Percentiles rank a stretch among this genome's conserved stretches.
Evolutionary conservation across 2,329 filamentous ascomycete species (phyloP).

Genomic region (Didymella segeticola): DNA sequence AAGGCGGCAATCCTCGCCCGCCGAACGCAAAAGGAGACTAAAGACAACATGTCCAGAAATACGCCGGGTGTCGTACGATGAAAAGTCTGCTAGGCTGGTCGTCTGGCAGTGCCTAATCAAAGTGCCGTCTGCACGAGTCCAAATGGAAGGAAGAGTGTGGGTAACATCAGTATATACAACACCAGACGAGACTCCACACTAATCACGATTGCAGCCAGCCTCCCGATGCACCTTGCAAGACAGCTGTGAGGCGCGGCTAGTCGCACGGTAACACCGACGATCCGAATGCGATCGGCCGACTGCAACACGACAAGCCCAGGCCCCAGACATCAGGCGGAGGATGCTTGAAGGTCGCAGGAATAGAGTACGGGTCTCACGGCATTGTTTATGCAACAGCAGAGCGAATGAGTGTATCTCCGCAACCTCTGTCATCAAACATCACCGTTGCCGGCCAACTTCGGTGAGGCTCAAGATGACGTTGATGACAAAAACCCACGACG

Average conservation of each 20-base stretch:
- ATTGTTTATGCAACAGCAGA: not conserved
- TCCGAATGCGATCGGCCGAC: conserved; percentile 16
- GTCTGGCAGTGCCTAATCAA: conserved; percentile 4
- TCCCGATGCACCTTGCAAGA: conserved; percentile 14
- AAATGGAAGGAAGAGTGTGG: conserved; percentile 17
- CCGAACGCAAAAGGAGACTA: not conserved
- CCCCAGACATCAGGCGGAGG: not conserved
- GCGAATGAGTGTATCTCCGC: not conserved
- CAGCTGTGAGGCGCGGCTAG: conserved; percentile 15
- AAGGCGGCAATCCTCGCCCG: not conserved
- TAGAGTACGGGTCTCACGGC: not conserved
- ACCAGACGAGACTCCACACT: conserved; percentile 10
- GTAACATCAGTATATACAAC: conserved; percentile 14
- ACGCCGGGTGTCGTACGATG: conserved; percentile 1
- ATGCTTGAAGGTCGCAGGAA: not conserved
- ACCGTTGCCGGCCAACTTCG: conserved; percentile 11
- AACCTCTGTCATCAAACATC: conserved; percentile 5
- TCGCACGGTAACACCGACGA: conserved; percentile 10
- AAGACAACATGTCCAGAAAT: not conserved
- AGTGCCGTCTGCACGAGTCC: conserved; percentile 7
- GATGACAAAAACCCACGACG: conserved; percentile 16
- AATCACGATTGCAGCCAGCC: conserved; percentile 18
- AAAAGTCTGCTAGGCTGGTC: conserved; percentile 7
- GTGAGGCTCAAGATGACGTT: conserved; percentile 15
- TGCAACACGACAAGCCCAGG: not conserved